phyloP scores from a whole-genome alignment of 371 early-diverging fungal species.

The Mortierella polycephala region DNA sequence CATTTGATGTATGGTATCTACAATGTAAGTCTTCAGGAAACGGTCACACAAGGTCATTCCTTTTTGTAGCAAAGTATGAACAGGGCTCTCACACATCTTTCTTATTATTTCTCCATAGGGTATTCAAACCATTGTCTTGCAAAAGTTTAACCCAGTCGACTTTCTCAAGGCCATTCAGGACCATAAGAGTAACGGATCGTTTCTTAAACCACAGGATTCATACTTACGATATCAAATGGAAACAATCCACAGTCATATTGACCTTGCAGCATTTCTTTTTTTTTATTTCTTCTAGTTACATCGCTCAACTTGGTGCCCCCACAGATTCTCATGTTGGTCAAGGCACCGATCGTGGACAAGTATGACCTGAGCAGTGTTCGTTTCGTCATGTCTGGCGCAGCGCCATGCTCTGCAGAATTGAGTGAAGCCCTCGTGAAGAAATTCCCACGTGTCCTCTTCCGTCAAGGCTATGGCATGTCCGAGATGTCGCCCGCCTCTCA shows the following conservation, averaged over 20 bases:
- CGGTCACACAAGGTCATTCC: not conserved
- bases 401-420: conserved; percentile 75
- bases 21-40: conserved; percentile 14
- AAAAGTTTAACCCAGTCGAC: conserved; percentile 69
- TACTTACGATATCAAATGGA: not conserved
- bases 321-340: conserved; percentile 68
- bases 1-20: conserved; percentile 25
- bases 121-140: conserved; percentile 63
- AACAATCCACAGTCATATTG: not conserved
- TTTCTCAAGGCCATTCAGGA: conserved; percentile 68
- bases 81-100: not conserved
- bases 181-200: conserved; percentile 56
- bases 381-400: conserved; percentile 80
- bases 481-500: conserved; percentile 64
- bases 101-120: conserved; percentile 15
- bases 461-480: conserved; percentile 82
- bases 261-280: not conserved
- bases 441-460: conserved; percentile 62
- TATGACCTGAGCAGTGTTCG: conserved; percentile 73
- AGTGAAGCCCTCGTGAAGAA: conserved; percentile 57
- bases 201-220: not conserved
- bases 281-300: conserved; percentile 49
- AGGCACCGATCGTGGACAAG: conserved; percentile 69
- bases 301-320: conserved; percentile 81
- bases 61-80: not conserved